Evolutionary conservation across 192 early-diverging fungal species (phyloP), one percentile per base, ranked within the genome.

Genomic region (Backusella westeae): DNA sequence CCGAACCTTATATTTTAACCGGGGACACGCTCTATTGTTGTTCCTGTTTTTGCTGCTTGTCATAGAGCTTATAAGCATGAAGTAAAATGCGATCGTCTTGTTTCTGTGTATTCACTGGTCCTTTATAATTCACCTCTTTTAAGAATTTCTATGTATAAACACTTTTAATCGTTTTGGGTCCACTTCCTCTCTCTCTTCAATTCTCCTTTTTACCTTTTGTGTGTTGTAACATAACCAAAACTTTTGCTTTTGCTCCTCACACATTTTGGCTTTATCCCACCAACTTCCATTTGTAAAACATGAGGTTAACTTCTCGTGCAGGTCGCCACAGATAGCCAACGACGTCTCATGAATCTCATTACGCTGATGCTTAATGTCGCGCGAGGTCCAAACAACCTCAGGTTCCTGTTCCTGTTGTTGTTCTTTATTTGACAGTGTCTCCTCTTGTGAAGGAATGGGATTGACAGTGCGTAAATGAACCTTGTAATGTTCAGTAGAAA

Each of bases 251-350:
- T 83, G 82, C 5, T 72, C 74, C 52, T 83, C 78, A 35, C 82
- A 83, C 82, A 83, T 80, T 39, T 72, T 80, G 2, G 79, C 82
- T 66, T 80, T 83, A 38, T 83, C 82, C 79, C 78, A 80, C 78
- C 78, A 83, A 38, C 82, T 83, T 34, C 82, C 82, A 34, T 78
- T 38, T 34, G 80, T 66, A 46, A 83, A 83, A 41, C 82, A 83
- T 10, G 67, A 65, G n/a, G 80, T 34, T 2, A 83, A 41, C 6
- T 80, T 76, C 9, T 66, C 73, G 23, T 83, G 78, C 9, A 83
- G 44, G 34, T 83, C 82, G 6, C 76, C 78, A 41, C 82, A 83
- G 41, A 80, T 75, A 6, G 72, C 71, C 12, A 77, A 34, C 4
- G 82, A 79, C 0, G 82, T 73, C 6, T 75, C 78, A 49, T 80